These are phyloP conservation scores for Scheffersomyces stambukii DNA, from an alignment of 1,139 yeast species.

Conservation along the genomic window DNA sequence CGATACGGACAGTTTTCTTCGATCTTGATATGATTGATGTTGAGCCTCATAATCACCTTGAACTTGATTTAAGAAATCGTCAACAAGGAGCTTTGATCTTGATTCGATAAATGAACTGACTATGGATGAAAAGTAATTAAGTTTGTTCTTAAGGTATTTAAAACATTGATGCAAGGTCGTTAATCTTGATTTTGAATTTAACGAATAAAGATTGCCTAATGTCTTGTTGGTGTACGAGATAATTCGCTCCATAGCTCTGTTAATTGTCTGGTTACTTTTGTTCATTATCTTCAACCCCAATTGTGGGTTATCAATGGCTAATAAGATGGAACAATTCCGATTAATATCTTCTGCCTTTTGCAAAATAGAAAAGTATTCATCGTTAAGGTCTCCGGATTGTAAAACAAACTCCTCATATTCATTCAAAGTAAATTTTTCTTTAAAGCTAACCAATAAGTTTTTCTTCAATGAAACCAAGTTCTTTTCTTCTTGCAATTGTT, in stretches of 20 bases:
- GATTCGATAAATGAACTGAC: conserved; percentile 43
- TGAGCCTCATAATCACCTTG: conserved; percentile 22
- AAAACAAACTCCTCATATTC: conserved; percentile 68
- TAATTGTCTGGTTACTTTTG: conserved; percentile 50
- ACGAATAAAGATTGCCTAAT: conserved; percentile 31
- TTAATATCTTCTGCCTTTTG: conserved; percentile 61
- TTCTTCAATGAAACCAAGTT: conserved; percentile 47
- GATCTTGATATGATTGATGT: conserved; percentile 3
- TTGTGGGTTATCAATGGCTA: conserved; percentile 65
- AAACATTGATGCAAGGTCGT: conserved; percentile 31
- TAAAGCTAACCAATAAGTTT: conserved; percentile 53
- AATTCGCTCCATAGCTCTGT: conserved; percentile 51
- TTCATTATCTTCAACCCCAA: conserved; percentile 69
- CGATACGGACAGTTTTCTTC: conserved; percentile 10
- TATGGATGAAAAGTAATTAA: conserved; percentile 54
- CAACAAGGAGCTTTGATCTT: conserved; percentile 52
- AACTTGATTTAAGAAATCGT: conserved; percentile 56
- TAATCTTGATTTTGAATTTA: conserved; percentile 25
- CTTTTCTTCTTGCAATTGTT: conserved; percentile 38
- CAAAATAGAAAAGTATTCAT: conserved; percentile 60
- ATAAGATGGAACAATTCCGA: conserved; percentile 62
- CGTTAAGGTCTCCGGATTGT: conserved; percentile 38
- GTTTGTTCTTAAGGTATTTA: conserved; percentile 26
- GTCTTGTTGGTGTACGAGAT: conserved; percentile 30
- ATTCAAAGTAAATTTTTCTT: conserved; percentile 60